Base-by-base conservation (phyloP, 129 eudicot species). In the Saussurea involucrata region DNA sequence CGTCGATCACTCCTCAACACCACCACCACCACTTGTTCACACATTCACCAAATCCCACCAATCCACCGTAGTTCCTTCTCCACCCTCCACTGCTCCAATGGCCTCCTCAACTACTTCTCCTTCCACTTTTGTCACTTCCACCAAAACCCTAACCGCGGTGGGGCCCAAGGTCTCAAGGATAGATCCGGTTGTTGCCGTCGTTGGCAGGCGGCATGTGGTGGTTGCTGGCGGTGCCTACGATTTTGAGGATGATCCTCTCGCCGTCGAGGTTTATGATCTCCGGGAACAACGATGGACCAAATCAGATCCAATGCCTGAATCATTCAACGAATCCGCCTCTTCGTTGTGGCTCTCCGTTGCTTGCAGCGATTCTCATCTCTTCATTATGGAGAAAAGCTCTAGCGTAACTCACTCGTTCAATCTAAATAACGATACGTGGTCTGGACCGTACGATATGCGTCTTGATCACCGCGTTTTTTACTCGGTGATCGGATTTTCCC, bases 151-250 rank as follows among this genome's bases (percentile, higher is more conserved):
- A 66, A 18, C 25, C 79, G 76, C 69, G 25, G 57, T 71, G 20
- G 78, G 84, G 13, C 96, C 97, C 10, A 68, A 31, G 4, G 79
- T 77, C 0, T 83, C 88, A 77, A 87, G 92, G 25, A 34, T 63
- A 2, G 95, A 92, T 63, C 97, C 97, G 0, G 82, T 89, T 49
- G 89, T 92, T 1, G 95, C 89, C 58, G 71, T 78, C 31, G 87
- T 85, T 7, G 92, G 90, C 6, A 34, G 73, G n/a, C n/a, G n/a
- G 63, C 71, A 46, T 32, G 61, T 89, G 10, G 69, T 92, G 15
- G 75, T 92, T 8, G 90, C 92, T 0, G 97, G 97, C 21, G 89
- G 97, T 29, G 76, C 76, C 0, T 87, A 77, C 68, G 86, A 78
- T 5, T 85, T 87, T 11, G 92, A 87, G 27, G 86, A 85, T 24